These are phyloP conservation scores for Apiospora malaysiana DNA, from an alignment of 2,329 filamentous ascomycete species.

Conservation along the genomic window DNA sequence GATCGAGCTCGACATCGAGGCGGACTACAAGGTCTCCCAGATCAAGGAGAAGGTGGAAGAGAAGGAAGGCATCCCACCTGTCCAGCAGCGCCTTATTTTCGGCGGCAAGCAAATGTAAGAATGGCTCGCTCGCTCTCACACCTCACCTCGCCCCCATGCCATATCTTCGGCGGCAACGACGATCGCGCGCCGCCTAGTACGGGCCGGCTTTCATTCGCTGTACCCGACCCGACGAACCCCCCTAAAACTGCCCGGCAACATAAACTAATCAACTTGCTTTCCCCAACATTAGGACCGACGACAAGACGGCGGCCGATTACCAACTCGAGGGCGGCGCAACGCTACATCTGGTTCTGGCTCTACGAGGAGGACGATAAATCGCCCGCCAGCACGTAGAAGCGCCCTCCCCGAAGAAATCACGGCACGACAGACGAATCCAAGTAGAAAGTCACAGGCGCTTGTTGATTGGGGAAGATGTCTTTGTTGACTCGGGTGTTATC, in stretches of 20 bases:
- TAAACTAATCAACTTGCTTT: not conserved
- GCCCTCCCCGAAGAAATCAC: not conserved
- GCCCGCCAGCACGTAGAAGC: slow-evolving; percentile 4
- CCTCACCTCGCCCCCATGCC: too few relatives aligned
- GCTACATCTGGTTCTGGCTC: slow-evolving; percentile 91
- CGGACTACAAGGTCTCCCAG: slow-evolving; percentile 89
- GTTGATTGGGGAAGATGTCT: not conserved
- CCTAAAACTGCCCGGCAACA: not conserved
- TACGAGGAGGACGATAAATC: slow-evolving; percentile 71
- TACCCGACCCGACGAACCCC: not conserved
- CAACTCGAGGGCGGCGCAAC: slow-evolving; percentile 90
- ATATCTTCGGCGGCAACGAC: not conserved
- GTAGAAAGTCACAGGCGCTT: not conserved
- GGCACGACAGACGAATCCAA: not conserved
- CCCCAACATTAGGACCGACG: slow-evolving; percentile 73
- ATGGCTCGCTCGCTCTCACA: not conserved
- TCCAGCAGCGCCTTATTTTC: slow-evolving; percentile 94
- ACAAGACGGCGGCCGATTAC: slow-evolving; percentile 92
- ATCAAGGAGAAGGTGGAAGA: slow-evolving; percentile 99
- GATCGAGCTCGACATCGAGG: slow-evolving; percentile 97
- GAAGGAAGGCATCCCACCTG: slow-evolving; percentile 97
- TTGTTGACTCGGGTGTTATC: not conserved
- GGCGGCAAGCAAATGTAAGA: slow-evolving; percentile 94
- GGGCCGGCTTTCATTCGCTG: too few relatives aligned
- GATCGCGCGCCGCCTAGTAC: too few relatives aligned